Evolutionary conservation across 768 basidiomycete genomes (phyloP).

Genomic region (Tubosaeta sp.): DNA sequence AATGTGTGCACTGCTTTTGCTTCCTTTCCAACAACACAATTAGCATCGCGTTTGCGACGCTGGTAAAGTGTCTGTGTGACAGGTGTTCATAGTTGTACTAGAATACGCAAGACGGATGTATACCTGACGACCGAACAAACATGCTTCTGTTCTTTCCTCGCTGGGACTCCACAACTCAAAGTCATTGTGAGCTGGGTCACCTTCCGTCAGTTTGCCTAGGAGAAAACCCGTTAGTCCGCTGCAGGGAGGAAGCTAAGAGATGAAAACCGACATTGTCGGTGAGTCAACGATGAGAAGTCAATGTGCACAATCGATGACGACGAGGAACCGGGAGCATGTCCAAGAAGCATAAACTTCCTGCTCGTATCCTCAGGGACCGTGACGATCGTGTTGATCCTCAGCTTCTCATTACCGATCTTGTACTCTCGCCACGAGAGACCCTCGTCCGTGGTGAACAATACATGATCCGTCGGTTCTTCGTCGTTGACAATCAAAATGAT

Average conservation of each 20-base stretch:
- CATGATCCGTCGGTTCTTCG: conserved; percentile 85
- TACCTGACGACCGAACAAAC: conserved; percentile 91
- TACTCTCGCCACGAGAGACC: conserved; percentile 88
- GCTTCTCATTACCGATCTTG: conserved; percentile 63
- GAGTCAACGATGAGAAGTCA: conserved; percentile 81
- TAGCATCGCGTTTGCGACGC: conserved; percentile 71
- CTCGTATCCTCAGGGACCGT: conserved; percentile 91
- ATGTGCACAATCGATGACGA: conserved; percentile 66
- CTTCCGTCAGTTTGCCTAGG: conserved; percentile 61
- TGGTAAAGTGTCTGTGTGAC: conserved; percentile 76
- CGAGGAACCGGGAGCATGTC: conserved; percentile 44
- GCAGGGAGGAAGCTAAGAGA: neutral
- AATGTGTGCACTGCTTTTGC: conserved; percentile 49
- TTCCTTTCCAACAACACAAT: conserved; percentile 80
- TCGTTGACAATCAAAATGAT: conserved; percentile 93
- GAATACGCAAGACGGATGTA: conserved; percentile 4
- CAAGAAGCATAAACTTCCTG: conserved; percentile 85
- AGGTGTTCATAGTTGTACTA: neutral
- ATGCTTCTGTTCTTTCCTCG: conserved; percentile 79
- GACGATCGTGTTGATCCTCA: conserved; percentile 73
- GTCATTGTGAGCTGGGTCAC: conserved; percentile 81
- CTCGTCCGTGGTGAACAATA: conserved; percentile 88
- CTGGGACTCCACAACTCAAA: conserved; percentile 98
- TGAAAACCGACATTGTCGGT: conserved; percentile 61
- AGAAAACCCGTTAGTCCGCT: conserved; percentile 1